phyloP scores from a whole-genome alignment of 305 asterid genomes.

The Rubia peregrina region DNA sequence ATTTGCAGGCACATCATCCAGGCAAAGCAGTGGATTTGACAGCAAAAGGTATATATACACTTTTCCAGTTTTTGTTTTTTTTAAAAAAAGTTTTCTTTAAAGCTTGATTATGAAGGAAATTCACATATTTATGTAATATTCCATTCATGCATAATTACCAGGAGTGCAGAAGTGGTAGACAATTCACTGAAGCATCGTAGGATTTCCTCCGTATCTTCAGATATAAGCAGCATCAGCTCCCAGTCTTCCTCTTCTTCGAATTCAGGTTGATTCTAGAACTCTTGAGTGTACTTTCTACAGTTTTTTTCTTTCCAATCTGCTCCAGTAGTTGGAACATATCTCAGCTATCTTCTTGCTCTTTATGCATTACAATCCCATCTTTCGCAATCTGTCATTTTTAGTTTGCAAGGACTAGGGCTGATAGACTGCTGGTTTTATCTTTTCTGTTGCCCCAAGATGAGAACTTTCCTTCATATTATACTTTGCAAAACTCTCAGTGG shows the following conservation, averaged over 20 bases:
- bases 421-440: background rate
- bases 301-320: background rate
- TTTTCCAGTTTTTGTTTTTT: background rate
- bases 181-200: slow-evolving; percentile 53
- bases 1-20: slow-evolving; percentile 37
- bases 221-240: slow-evolving; percentile 63
- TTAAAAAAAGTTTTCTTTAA: background rate
- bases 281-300: background rate
- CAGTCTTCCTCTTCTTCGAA: slow-evolving; percentile 46
- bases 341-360: background rate
- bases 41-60: slow-evolving; percentile 41
- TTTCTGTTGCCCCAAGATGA: background rate
- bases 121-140: slow-evolving; percentile 7
- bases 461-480: background rate
- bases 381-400: background rate
- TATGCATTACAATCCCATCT: background rate
- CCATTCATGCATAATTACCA: slow-evolving; percentile 17
- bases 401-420: background rate
- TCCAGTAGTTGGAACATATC: background rate
- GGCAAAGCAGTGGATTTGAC: slow-evolving; percentile 47
- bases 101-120: background rate
- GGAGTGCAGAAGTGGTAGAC: slow-evolving; percentile 48
- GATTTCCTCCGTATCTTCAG: slow-evolving; percentile 74
- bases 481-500: background rate
- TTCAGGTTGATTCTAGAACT: slow-evolving; percentile 43